These are phyloP conservation scores for Primulina huaijiensis DNA, from an alignment of 257 asterid genomes.

Conservation along the genomic window DNA sequence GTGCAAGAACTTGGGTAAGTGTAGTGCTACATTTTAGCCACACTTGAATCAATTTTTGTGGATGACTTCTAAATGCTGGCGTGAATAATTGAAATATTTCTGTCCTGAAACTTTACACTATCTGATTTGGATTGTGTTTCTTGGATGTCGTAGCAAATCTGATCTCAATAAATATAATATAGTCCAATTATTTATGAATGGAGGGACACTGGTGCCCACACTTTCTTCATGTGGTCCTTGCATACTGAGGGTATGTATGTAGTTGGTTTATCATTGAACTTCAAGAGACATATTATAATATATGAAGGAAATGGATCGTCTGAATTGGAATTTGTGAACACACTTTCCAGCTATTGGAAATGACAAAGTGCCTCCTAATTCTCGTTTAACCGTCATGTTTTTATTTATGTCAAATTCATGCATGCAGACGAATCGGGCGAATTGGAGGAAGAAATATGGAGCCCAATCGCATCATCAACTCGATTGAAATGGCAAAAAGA, in stretches of 20 bases:
- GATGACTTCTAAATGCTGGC: neutral
- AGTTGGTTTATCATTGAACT: slow-evolving; percentile 23
- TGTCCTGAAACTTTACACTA: slow-evolving; percentile 12
- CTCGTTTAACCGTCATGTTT: neutral
- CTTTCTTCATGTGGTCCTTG: slow-evolving; percentile 40
- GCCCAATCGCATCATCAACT: slow-evolving; percentile 34
- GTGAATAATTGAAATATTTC: neutral
- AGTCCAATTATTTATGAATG: slow-evolving; percentile 23
- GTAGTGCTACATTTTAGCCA: neutral
- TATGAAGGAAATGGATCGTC: slow-evolving; percentile 16
- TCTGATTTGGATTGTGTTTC: slow-evolving; percentile 26
- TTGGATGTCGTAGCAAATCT: slow-evolving; percentile 37
- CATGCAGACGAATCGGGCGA: slow-evolving; percentile 51
- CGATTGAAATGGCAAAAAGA: slow-evolving; percentile 33
- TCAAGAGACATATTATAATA: slow-evolving; percentile 14
- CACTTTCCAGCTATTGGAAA: slow-evolving; percentile 3
- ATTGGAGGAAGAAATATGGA: slow-evolving; percentile 62
- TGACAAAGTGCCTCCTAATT: too few species aligned
- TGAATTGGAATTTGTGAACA: slow-evolving; percentile 30
- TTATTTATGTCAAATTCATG: neutral
- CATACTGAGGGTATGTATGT: slow-evolving; percentile 17
- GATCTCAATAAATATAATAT: slow-evolving; percentile 30
- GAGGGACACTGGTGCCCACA: slow-evolving; percentile 34
- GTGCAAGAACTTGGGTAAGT: neutral
- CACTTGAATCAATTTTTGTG: neutral